These are phyloP conservation scores for Crotalaria pallida DNA, from an alignment of 306 rosid genomes.

Conservation along the genomic window DNA sequence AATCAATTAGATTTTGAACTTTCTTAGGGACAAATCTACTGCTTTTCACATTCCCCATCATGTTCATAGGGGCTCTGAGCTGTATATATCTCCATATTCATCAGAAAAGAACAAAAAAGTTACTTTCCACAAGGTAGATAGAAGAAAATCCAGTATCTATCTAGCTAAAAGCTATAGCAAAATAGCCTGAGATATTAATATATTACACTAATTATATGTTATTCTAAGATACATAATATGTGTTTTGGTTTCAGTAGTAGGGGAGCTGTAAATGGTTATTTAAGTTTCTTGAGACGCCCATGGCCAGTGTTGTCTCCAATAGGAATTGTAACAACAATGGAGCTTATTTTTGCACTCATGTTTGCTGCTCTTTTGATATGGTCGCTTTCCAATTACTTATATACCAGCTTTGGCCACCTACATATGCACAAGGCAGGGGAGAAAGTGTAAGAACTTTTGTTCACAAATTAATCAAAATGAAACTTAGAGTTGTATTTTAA, in stretches of 20 bases:
- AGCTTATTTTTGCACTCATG: conserved; percentile 45
- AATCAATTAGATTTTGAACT: background rate
- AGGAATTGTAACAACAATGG: conserved; percentile 51
- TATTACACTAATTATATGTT: too few species aligned
- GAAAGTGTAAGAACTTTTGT: conserved; percentile 31
- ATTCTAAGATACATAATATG: too few species aligned
- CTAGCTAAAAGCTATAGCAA: too few species aligned
- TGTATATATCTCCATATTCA: conserved; percentile 56
- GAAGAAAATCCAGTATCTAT: background rate
- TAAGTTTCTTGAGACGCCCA: conserved; percentile 42
- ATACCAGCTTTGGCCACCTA: conserved; percentile 49
- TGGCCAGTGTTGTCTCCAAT: conserved; percentile 43
- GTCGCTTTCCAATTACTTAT: conserved; percentile 61
- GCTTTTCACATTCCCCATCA: conserved; percentile 55
- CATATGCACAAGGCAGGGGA: conserved; percentile 30
- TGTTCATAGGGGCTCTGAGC: conserved; percentile 48
- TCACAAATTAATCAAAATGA: too few species aligned
- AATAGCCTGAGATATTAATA: background rate
- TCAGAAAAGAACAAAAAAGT: conserved; percentile 17
- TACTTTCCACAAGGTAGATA: conserved; percentile 27
- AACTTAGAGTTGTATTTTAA: background rate
- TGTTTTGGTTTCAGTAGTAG: conserved; percentile 11
- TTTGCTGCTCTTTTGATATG: conserved; percentile 53
- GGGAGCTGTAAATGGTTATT: background rate
- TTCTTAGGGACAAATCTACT: conserved; percentile 50